Percentiles rank a stretch among this genome's conserved stretches.
These are phyloP conservation scores for Kodamaea sp. DNA, from an alignment of 1,139 yeast genomes.

Conservation along the genomic window DNA sequence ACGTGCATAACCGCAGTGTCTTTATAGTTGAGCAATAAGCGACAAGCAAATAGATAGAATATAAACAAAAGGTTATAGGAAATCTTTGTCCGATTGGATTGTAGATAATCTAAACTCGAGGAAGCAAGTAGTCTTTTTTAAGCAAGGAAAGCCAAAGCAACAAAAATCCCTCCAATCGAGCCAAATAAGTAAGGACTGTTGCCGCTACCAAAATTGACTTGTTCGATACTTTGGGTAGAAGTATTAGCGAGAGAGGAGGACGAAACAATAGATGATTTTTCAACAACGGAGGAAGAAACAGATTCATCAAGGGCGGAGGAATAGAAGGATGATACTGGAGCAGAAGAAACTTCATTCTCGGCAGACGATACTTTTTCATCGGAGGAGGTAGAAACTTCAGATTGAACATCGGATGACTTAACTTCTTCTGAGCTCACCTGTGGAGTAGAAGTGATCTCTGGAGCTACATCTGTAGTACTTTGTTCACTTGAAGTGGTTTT, in stretches of 20 bases:
- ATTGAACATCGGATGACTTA: no score
- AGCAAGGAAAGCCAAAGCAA: conserved; percentile 12
- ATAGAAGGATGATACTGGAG: conserved; percentile 1
- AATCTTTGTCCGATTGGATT: no score
- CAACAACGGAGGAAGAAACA: conserved; percentile 11
- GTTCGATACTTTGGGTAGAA: conserved; percentile 7
- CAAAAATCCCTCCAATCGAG: conserved; percentile 12
- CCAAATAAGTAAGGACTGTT: conserved; percentile 11
- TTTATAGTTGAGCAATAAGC: background rate
- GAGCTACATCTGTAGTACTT: background rate
- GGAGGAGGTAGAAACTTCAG: conserved; percentile 30
- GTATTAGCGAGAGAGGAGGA: conserved; percentile 5
- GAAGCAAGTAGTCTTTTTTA: no score
- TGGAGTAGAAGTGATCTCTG: conserved; percentile 2
- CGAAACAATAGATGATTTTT: conserved; percentile 3
- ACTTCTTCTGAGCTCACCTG: no score
- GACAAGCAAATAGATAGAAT: conserved; percentile 2
- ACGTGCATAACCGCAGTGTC: no score
- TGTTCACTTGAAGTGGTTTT: conserved; percentile 2
- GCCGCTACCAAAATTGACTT: conserved; percentile 10
- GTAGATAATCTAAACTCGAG: no score
- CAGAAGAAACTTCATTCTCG: conserved; percentile 12
- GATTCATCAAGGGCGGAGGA: background rate
- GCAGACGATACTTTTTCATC: conserved; percentile 26
- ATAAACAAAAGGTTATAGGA: no score